Percentiles rank a stretch among this genome's conserved stretches.
phyloP scores from a whole-genome alignment of 768 basidiomycete species.

The Pholiota conissans region DNA sequence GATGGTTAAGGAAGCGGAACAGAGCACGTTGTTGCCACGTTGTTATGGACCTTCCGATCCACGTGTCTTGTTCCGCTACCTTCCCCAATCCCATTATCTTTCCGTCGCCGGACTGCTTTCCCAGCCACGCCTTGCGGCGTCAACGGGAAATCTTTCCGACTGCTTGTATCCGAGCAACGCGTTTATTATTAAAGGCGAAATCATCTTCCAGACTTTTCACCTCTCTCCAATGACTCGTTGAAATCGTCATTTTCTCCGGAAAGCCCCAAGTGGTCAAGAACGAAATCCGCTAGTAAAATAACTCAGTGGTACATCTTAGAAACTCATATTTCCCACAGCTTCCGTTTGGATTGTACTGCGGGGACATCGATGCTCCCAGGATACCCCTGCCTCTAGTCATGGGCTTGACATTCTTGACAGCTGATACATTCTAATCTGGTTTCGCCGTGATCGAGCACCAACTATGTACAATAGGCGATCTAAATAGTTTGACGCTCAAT shows the following conservation, averaged over 20 bases:
- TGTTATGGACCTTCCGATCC: constrained; percentile 28
- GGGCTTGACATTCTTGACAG: background rate
- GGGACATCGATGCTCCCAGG: background rate
- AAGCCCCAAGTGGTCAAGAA: background rate
- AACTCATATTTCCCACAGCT: background rate
- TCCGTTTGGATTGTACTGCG: background rate
- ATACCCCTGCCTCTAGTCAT: background rate
- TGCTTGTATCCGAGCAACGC: background rate
- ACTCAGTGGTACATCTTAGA: background rate
- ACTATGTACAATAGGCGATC: too few species aligned
- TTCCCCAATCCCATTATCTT: background rate
- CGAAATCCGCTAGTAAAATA: background rate
- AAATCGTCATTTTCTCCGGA: background rate
- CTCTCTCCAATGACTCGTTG: background rate
- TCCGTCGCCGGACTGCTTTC: background rate
- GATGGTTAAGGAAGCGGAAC: constrained; percentile 31
- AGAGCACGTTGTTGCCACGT: constrained; percentile 39
- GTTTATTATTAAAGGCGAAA: background rate
- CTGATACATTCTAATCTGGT: background rate
- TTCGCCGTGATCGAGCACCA: too few species aligned
- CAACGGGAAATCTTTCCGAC: background rate
- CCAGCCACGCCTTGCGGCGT: background rate
- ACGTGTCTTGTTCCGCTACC: constrained; percentile 28
- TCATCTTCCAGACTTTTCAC: background rate
- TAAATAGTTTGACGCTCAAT: background rate